phyloP scores from a whole-genome alignment of 1,284 basidiomycete species.

The Ganoderma sp. region DNA sequence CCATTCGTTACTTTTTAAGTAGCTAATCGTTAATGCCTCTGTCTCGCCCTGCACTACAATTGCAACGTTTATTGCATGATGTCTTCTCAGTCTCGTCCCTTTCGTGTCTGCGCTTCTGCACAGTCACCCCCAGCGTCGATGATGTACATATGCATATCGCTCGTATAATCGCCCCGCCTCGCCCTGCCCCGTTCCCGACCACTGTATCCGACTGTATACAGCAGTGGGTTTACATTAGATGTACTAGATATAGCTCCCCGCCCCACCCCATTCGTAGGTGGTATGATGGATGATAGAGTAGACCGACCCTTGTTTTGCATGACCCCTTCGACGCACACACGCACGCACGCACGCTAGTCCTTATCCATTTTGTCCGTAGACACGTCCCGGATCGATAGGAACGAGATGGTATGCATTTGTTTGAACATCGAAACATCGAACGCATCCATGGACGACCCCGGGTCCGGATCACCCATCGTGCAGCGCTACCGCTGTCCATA shows the following conservation, averaged over 20 bases:
- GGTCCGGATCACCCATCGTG: not conserved
- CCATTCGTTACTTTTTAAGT: slow-evolving; percentile 13
- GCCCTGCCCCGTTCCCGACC: not conserved
- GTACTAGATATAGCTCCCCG: not conserved
- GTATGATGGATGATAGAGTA: not conserved
- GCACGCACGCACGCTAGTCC: not conserved
- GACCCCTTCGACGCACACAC: not conserved
- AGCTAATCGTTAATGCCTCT: slow-evolving; percentile 29
- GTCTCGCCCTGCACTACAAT: not conserved
- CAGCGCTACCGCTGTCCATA: not conserved
- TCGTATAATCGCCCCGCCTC: slow-evolving; percentile 7
- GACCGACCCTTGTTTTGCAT: not conserved
- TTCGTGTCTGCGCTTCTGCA: not conserved
- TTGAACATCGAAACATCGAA: not conserved
- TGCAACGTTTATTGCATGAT: not conserved
- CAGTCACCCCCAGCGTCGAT: not conserved
- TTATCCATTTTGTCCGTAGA: not conserved
- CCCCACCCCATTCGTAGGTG: slow-evolving; percentile 9
- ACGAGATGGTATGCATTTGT: slow-evolving; percentile 1
- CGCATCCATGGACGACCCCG: not conserved
- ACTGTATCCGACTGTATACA: slow-evolving; percentile 15
- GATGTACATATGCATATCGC: not conserved
- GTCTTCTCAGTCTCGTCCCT: not conserved
- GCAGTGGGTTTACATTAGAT: slow-evolving; percentile 14
- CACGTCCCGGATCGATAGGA: not conserved